These are phyloP conservation scores for Apiotrichum sp. DNA, from an alignment of 1,284 basidiomycete species.

Conservation along the genomic window DNA sequence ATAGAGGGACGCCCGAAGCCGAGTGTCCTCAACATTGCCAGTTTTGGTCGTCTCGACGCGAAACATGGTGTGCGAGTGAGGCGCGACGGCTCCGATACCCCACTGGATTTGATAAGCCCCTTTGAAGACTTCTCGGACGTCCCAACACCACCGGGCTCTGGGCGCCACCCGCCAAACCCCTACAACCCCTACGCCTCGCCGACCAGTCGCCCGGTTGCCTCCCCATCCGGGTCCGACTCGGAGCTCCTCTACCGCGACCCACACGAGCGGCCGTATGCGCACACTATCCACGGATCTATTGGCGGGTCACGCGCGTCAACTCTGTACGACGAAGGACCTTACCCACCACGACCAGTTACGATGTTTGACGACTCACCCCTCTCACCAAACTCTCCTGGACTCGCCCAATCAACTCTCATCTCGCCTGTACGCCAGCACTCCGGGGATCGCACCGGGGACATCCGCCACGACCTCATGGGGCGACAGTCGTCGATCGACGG, in stretches of 20 bases:
- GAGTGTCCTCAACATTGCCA: conserved; percentile 9
- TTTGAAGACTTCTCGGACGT: conserved; percentile 1
- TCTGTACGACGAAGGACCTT: background rate
- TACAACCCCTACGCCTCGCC: background rate
- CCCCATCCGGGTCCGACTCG: no score
- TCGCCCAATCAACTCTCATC: background rate
- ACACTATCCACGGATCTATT: background rate
- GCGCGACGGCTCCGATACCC: conserved; percentile 10
- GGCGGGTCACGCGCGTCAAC: background rate
- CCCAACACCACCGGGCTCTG: background rate
- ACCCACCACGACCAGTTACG: background rate
- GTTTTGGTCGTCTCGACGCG: conserved; percentile 6
- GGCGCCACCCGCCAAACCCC: background rate
- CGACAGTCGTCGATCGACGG: conserved; percentile 25
- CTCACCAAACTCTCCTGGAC: background rate
- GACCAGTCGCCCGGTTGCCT: background rate
- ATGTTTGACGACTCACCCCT: background rate
- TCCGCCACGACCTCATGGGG: conserved; percentile 13
- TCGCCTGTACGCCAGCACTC: no score
- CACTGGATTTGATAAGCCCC: conserved; percentile 19
- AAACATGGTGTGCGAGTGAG: background rate
- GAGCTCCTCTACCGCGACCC: background rate
- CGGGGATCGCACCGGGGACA: conserved; percentile 5
- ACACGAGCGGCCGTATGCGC: background rate
- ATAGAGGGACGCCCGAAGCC: conserved; percentile 6